Percentiles rank a stretch among this genome's conserved stretches.
Conservation (phyloP, 2,329 filamentous ascomycete genomes). For the Cladophialophora chaetospira region DNA sequence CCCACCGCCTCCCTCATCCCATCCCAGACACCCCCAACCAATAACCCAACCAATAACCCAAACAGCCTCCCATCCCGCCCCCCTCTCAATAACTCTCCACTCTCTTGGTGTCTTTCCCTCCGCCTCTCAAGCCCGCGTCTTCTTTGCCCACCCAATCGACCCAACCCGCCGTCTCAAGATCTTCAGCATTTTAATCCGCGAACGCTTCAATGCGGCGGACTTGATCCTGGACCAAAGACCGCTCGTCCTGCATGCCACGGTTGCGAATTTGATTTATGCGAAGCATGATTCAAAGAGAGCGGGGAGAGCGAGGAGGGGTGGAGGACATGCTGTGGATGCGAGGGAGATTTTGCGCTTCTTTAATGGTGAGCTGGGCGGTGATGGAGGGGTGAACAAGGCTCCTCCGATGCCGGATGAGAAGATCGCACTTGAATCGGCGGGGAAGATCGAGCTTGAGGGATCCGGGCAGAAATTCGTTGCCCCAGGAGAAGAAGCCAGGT, state of each 20-base stretch:
- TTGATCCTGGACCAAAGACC: slow-evolving; percentile 52
- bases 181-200: slow-evolving; percentile 44
- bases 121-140: slow-evolving; percentile 34
- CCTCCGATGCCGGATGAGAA: background rate
- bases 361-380: too few relatives aligned
- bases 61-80: background rate
- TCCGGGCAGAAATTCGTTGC: background rate
- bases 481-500: background rate
- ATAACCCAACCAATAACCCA: background rate
- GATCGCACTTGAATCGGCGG: background rate
- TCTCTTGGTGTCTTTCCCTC: slow-evolving; percentile 30
- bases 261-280: slow-evolving; percentile 81
- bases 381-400: background rate
- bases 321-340: slow-evolving; percentile 51
- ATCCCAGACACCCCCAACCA: background rate
- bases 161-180: slow-evolving; percentile 43
- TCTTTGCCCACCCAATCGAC: slow-evolving; percentile 36
- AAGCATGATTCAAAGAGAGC: slow-evolving; percentile 3
- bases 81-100: slow-evolving; percentile 26
- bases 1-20: too few relatives aligned
- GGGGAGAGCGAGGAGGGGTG: slow-evolving; percentile 17
- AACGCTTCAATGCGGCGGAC: slow-evolving; percentile 48
- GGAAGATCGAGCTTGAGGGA: background rate
- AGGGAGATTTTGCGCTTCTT: slow-evolving; percentile 39
- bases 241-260: slow-evolving; percentile 77